Percentiles rank a stretch among this genome's conserved stretches.
phyloP scores from a whole-genome alignment of 257 asterid genomes.

The Rhazya stricta region DNA sequence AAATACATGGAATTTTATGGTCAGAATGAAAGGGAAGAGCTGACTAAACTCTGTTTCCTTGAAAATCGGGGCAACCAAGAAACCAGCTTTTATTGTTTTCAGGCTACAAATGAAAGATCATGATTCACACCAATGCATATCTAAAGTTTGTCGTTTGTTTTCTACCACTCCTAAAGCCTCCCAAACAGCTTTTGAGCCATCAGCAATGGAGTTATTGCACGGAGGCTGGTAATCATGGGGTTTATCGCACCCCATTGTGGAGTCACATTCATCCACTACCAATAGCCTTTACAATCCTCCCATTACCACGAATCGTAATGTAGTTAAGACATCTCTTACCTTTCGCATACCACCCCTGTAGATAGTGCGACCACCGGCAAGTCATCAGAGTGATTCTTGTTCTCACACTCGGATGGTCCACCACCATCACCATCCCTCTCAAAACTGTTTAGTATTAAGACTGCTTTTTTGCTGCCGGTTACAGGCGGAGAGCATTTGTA shows the following conservation, averaged over 20 bases:
- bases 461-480: slow-evolving; percentile 27
- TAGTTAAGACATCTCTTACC: slow-evolving; percentile 30
- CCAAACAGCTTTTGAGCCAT: slow-evolving; percentile 43
- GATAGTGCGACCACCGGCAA: slow-evolving; percentile 40
- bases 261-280: slow-evolving; percentile 52
- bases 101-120: too few relatives aligned
- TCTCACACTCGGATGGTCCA: slow-evolving; percentile 35
- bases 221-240: slow-evolving; percentile 44
- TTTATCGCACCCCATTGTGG: slow-evolving; percentile 36
- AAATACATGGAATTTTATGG: too few relatives aligned
- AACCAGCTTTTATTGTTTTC: too few relatives aligned
- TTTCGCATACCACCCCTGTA: slow-evolving; percentile 38
- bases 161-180: slow-evolving; percentile 31
- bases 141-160: not conserved
- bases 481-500: slow-evolving; percentile 39
- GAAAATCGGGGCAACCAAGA: too few relatives aligned
- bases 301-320: slow-evolving; percentile 30
- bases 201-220: slow-evolving; percentile 34
- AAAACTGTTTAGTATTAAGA: slow-evolving; percentile 31
- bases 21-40: too few relatives aligned
- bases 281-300: slow-evolving; percentile 33
- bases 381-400: slow-evolving; percentile 33
- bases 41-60: too few relatives aligned
- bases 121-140: not conserved
- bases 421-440: slow-evolving; percentile 38